Evolutionary conservation across 768 basidiomycete species (phyloP).

Genomic region (Amanita muscaria): DNA sequence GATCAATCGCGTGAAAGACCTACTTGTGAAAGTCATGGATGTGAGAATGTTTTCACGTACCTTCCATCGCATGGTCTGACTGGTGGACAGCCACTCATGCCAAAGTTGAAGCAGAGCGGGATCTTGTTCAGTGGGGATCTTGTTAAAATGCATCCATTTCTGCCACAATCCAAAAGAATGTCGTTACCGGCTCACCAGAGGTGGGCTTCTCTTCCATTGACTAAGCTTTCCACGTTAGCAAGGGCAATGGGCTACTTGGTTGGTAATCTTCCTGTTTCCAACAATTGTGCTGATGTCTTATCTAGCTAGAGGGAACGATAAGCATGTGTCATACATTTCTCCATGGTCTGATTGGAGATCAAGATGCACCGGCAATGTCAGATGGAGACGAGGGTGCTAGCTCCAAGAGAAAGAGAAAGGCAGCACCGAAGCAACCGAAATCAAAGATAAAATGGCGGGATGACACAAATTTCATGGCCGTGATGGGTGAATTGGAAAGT

Average conservation of each 20-base stretch:
- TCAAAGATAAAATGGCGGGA: slow-evolving; percentile 35
- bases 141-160: slow-evolving; percentile 58
- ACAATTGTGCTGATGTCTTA: slow-evolving; percentile 1
- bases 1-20: slow-evolving; percentile 55
- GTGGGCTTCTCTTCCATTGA: slow-evolving; percentile 45
- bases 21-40: slow-evolving; percentile 65
- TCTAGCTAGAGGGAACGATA: slow-evolving; percentile 75
- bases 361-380: background rate
- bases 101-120: slow-evolving; percentile 26
- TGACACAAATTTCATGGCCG: slow-evolving; percentile 51
- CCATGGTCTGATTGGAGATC: slow-evolving; percentile 21
- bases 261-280: slow-evolving; percentile 16
- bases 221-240: slow-evolving; percentile 50
- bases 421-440: slow-evolving; percentile 30
- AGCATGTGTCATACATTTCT: slow-evolving; percentile 69
- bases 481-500: slow-evolving; percentile 61
- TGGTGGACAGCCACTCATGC: slow-evolving; percentile 22
- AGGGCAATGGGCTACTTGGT: slow-evolving; percentile 87
- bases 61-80: slow-evolving; percentile 1
- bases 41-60: slow-evolving; percentile 30
- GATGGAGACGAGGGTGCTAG: slow-evolving; percentile 24
- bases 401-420: slow-evolving; percentile 12
- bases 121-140: slow-evolving; percentile 45
- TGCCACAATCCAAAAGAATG: slow-evolving; percentile 36
- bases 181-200: slow-evolving; percentile 29